Evolutionary conservation across 768 basidiomycete species (phyloP), one percentile per base, ranked within the genome.

Genomic region (Dentipellis sp.): DNA sequence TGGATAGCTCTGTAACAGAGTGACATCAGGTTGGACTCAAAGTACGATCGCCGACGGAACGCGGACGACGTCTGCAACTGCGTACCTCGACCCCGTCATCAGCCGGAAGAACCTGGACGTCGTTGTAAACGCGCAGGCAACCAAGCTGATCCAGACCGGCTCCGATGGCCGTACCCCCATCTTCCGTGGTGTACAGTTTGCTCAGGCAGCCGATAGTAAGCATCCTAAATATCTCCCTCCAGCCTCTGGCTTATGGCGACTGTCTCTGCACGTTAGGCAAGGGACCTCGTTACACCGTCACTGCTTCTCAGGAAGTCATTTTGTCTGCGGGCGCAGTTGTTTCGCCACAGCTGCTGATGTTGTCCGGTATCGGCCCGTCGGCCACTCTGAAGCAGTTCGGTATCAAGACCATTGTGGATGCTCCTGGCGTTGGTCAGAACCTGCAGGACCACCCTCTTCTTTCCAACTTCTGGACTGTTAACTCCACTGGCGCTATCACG

Each of bases 361-460:
- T 70, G 12, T 72, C 71, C 4, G 71, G 71, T 10, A 71, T 72
- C 52, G 71, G 71, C 10, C 65, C 70, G 52, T 14, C 37, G 8
- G 42, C 57, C 1, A 64, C 68, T 4, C 64, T 72, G 3, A 46
- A 42, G 12, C 17, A 63, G 19, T 50, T 65, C 29, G 67, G 67
- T 5, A 69, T 72, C 55, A 53, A 64, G 39, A 23, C 71, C 6
- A 42, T 71, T 17, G 63, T 71, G 2, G 36, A 71, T 55, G 59
- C 70, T 22, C 71, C 73, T 0, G 70, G 69, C 4, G 72, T 74
- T 19, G 72, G 73, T 19, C 60, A 40, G 12, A 72, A 74, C 55
- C 61, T 74, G 12, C 70, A 72, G 62, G 72, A 72, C 63, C 54
- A 59, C 54, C 9, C 42, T 35, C 3, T 23, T 14, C 11, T 49